A percentile compares a stretch with the other conserved stretches of the same genome.
Evolutionary conservation across 2,329 filamentous ascomycete species (phyloP).

Genomic region (Ophiostoma tasmaniense): DNA sequence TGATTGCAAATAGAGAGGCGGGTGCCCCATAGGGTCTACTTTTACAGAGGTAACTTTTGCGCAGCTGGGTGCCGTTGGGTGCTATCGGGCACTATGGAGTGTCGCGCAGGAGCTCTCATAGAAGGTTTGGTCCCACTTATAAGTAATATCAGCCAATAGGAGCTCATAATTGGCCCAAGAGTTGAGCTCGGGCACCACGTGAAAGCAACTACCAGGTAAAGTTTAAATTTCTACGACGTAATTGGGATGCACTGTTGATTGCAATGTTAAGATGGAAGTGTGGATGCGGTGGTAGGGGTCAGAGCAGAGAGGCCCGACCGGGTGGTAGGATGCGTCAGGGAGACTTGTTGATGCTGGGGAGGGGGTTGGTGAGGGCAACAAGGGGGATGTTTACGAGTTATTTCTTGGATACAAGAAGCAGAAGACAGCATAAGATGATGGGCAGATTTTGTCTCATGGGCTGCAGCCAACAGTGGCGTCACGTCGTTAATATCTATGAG

Average conservation of each 20-base stretch:
- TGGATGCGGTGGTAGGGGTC: neutral
- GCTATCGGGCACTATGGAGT: neutral
- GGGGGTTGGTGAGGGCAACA: neutral
- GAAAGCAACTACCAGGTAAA: neutral
- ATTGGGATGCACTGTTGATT: constrained; percentile 1
- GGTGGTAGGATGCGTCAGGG: neutral
- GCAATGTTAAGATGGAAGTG: neutral
- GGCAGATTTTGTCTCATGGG: too few species aligned
- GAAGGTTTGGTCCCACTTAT: neutral
- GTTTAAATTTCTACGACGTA: constrained; percentile 4
- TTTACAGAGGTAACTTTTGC: neutral
- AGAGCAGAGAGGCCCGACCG: neutral
- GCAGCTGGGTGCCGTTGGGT: too few species aligned
- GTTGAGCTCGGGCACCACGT: neutral
- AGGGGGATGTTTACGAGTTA: too few species aligned
- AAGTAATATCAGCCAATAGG: neutral
- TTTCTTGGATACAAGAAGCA: too few species aligned
- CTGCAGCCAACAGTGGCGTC: neutral
- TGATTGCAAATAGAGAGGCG: neutral
- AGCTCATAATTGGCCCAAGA: neutral
- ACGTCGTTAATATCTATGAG: neutral
- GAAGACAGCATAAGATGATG: too few species aligned
- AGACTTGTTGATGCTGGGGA: neutral
- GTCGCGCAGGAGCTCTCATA: neutral
- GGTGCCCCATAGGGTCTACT: neutral